A percentile compares a stretch with the other conserved stretches of the same genome.
These are phyloP conservation scores for Lichtheimia corymbifera DNA, from an alignment of 371 early-diverging fungal species.

Conservation along the genomic window DNA sequence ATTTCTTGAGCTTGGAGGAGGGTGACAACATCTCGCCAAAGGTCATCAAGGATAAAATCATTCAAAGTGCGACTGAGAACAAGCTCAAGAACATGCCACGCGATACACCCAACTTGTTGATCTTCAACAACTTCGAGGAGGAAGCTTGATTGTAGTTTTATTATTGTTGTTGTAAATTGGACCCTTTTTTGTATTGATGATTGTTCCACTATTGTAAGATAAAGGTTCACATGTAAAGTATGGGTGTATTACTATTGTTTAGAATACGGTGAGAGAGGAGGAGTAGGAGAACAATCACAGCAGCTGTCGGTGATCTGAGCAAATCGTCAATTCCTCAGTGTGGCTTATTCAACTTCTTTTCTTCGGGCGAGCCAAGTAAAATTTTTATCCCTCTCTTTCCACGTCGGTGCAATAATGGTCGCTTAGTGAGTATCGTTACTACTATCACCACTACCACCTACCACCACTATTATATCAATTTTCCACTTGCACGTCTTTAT, in stretches of 20 bases:
- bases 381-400: slow-evolving; percentile 22
- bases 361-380: slow-evolving; percentile 10
- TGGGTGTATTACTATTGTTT: no score
- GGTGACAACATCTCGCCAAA: slow-evolving; percentile 65
- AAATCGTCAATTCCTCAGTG: background rate
- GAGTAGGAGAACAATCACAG: no score
- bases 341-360: slow-evolving; percentile 4
- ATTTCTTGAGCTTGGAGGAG: slow-evolving; percentile 70
- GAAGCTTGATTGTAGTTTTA: no score
- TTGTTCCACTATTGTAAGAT: no score
- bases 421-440: slow-evolving; percentile 16
- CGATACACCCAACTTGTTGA: slow-evolving; percentile 42
- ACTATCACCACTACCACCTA: background rate
- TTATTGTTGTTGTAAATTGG: no score
- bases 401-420: slow-evolving; percentile 17
- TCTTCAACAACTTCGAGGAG: slow-evolving; percentile 28
- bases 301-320: no score
- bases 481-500: background rate
- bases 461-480: background rate
- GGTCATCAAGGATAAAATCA: slow-evolving; percentile 76
- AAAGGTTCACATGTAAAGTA: no score
- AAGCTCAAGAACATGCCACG: slow-evolving; percentile 29
- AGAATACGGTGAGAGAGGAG: no score
- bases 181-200: no score
- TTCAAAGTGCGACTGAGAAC: slow-evolving; percentile 38